Base-by-base conservation (phyloP, 1,284 basidiomycete genomes). In the Malassezia nana region DNA sequence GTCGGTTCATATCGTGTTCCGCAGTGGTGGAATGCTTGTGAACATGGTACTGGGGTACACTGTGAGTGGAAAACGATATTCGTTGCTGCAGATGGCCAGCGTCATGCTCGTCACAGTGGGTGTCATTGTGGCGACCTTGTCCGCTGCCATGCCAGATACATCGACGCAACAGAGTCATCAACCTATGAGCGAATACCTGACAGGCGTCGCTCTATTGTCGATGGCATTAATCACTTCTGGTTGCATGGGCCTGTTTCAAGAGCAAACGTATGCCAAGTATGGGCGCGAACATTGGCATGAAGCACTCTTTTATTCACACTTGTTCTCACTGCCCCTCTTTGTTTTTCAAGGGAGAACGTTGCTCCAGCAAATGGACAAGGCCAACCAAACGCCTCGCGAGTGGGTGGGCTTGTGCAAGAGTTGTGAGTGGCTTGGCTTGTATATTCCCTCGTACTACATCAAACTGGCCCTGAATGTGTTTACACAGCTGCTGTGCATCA, bases 1-100 rank as follows among this genome's bases (percentile, higher is more conserved):
- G 82, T 78, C 87, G 0, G 85, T 95, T 1, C 90, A 95, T 74
- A 94, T 95, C 72, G 87, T 95, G 54, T 95, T 94, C 69, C 80
- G 90, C 31, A 89, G 86, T 63, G 89, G 87, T 1, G 90, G 89
- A n/a, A 75, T 88, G 66, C 80, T 85, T n/a, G 76, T 87, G 42
- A 86, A 84, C 65, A 83, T 89, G 81, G 38, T 84, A 8, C 77
- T 89, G 52, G 87, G 86, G 0, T 84, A 80, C 78, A 45, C 83
- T 1, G 59, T 87, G 13, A 78, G 63, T 28, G 18, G 77, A 1
- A 78, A 79, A 3, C 84, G 38, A 12, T 72, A 69, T 39, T 46
- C 57, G 4, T n/a, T 18, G 10, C 25, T 64, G 12, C 64, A 69
- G 38, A 57, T 74, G 8, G 32, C 71, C 3, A 85, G 88, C 10